Base-by-base conservation (phyloP, 768 basidiomycete species). In the Gyrodon lividus region DNA sequence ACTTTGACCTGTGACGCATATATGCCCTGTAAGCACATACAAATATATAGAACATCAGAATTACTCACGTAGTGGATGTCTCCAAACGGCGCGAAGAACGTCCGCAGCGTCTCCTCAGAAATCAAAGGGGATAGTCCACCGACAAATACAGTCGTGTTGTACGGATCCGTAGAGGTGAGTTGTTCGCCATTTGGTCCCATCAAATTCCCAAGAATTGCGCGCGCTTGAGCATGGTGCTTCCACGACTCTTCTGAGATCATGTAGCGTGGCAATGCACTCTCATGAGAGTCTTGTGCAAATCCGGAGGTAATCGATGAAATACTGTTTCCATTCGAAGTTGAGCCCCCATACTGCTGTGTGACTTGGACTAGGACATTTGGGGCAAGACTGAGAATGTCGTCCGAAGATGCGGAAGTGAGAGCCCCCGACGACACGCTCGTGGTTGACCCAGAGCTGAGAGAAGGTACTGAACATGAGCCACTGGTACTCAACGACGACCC, bases 131-230 rank as follows among this genome's bases (percentile, higher is more conserved):
- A 90, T 46, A 96, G 65, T 0, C 93, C 94, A 22, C 94, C 94
- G 17, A 97, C 94, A 56, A 97, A 97, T 5, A 92, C 93, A 2
- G 94, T 97, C 13, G 93, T 95, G 62, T 96, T 97, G 63, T 93
- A 92, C n/a, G 93, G 93, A 62, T 96, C 93, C 19, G 87, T 90
- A 20, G 88, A 89, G 24, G 89, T 90, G 56, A 92, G 73, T 67
- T 90, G 84, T 72, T 92, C 87, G 50, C 89, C 91, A 55, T 92
- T 90, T 1, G 88, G 89, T 19, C 91, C 90, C 37, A 92, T 89
- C 17, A 92, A 71, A 60, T 89, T 91, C 10, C 88, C 86, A 50
- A 92, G 70, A 50, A 92, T 89, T 2, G 89, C 87, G 6, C 87
- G 81, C 39, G 89, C 89, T 67, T 91, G 90, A 1, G 84, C 84